Base-by-base conservation (phyloP, 1,139 yeast species). In the Protomyces arabidopsidicola region DNA sequence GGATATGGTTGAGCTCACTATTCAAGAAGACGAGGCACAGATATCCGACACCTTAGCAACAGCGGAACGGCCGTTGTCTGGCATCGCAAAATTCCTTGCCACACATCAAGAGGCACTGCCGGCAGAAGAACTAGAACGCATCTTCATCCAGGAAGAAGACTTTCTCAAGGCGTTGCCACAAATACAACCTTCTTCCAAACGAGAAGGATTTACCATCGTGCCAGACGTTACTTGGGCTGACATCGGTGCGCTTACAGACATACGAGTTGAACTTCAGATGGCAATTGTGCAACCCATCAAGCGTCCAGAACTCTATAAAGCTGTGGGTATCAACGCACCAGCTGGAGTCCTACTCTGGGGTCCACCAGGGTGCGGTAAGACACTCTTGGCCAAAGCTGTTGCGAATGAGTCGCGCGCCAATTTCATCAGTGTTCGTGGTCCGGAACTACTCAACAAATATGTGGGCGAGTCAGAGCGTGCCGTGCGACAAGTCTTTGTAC, bases 281-380 rank as follows among this genome's bases (percentile, higher is more conserved):
- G 96, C 98, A 20, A 90, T 93, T 68, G 98, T 95, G 0, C 98
- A 91, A 73, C 98, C 98, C 1, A 91, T 93, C 69, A 86, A 87
- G 71, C 84, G 90, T 69, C 99, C 99, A 1, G 97, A 91, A 68
- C 77, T 93, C 20, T 93, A 88, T 72, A 85, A 84, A 68, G 85
- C 86, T 68, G 97, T 93, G 9, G 99, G 99, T 74, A 91, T 93
- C 45, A 84, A 90, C 63, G 97, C 97, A 0, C 98, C 98, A 1
- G 91, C 97, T 0, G 99, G 99, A 63, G 98, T 93, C 0, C 77
- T 93, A 22, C 82, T 93, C 80, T 93, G 98, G 98, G 99, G 99
- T 0, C 99, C 98, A 1, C 98, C 98, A 1, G 98, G 98, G 24
- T 93, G 98, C 78, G 98, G 98, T 81, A 93, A 93, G 73, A 93